These are phyloP conservation scores for Vitis vinifera DNA, from an alignment of 164 flowering plant genomes.

Conservation along the genomic window ASM3070453v1 NC_081816.1:22635001-22635500, in stretches of 20 bases:
- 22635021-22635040: conserved; percentile 71
- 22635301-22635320: conserved; percentile 63
- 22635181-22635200: conserved; percentile 81
- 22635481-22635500: conserved; percentile 40
- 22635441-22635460: conserved; percentile 58
- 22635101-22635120: conserved; percentile 81
- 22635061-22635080: conserved; percentile 41
- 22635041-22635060: conserved; percentile 84
- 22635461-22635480: conserved; percentile 52
- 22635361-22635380: conserved; percentile 80
- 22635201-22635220: conserved; percentile 38
- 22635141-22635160: conserved; percentile 62
- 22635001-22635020: conserved; percentile 65
- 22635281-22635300: conserved; percentile 43
- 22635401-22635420: conserved; percentile 50
- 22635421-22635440: conserved; percentile 40
- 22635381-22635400: conserved; percentile 61
- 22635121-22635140: conserved; percentile 74
- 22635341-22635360: conserved; percentile 44
- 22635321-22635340: conserved; percentile 63
- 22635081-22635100: conserved; percentile 55
- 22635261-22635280: conserved; percentile 53
- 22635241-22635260: conserved; percentile 80
- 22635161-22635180: conserved; percentile 67
- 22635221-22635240: conserved; percentile 46